Base-by-base conservation (phyloP, 2,329 filamentous ascomycete genomes). In the Achaetomium macrosporum region DNA sequence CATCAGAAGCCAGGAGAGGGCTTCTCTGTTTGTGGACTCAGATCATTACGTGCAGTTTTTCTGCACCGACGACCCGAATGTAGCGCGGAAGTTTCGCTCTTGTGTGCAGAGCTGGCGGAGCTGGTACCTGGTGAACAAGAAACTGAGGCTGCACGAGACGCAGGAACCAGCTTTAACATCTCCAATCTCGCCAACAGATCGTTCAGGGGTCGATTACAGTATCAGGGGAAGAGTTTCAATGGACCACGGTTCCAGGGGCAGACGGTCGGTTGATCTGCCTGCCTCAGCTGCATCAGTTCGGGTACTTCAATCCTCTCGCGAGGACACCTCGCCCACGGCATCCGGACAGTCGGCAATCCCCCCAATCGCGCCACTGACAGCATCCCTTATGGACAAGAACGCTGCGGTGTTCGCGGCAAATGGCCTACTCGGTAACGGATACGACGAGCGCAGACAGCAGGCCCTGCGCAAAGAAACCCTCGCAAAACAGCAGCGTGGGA, bases 21-120 rank as follows among this genome's bases (percentile, higher is more conserved):
- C 86, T 0, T 83, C 81, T 53, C 84, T 95, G 63, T 96, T 96
- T 64, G 73, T 90, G 50, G 85, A 85, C 50, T 87, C 85, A 3
- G 84, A 88, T 47, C 92, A 92, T 61, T 97, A 90, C 65, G 87
- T 95, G 3, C 92, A 97, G 65, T 96, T 92, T 70, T 95, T 97
- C 71, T 85, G 83, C 54, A 89, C 87, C 1, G 88, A 89, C 42
- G 88, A 96, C 61, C 72, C 77, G 5, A 67, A 73, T 1, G 69
- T 83, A 1, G 88, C 88, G 0, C 76, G 78, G n/a, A 71, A 74
- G 13, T 96, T 92, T 70, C 84, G 87, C 63, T 74, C 78, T 15
- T 77, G 78, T 20, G 77, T 95, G 1, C 90, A 96, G 57, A 73
- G 72, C 37, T 96, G 91, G 91, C 82, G 92, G 54, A 95, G 88